phyloP scores from a whole-genome alignment of 164 flowering plant genomes.

The Litsea cubeba region DNA sequence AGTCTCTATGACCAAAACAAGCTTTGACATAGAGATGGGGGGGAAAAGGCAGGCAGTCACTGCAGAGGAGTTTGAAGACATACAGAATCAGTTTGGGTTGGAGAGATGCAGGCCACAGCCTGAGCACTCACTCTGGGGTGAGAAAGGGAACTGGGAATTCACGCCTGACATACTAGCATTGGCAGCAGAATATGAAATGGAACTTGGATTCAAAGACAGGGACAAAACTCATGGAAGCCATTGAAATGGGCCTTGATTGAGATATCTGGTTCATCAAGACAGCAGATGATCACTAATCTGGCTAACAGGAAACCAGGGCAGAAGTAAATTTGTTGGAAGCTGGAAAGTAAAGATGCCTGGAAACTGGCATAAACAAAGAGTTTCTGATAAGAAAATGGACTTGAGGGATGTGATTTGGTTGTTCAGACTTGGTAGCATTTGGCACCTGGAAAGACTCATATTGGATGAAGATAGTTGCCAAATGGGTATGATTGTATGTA shows the following conservation, averaged over 20 bases:
- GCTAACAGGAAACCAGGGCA: not conserved
- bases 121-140: slow-evolving; percentile 29
- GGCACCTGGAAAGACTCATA: not conserved
- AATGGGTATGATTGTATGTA: not conserved
- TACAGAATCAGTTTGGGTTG: slow-evolving; percentile 35
- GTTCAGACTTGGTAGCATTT: not conserved
- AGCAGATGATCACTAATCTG: not conserved
- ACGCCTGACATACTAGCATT: slow-evolving; percentile 35
- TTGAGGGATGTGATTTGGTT: no score
- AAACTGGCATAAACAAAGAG: not conserved
- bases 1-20: slow-evolving; percentile 30
- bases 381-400: not conserved
- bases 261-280: not conserved
- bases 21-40: slow-evolving; percentile 51
- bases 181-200: slow-evolving; percentile 28
- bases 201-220: slow-evolving; percentile 17
- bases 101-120: slow-evolving; percentile 38
- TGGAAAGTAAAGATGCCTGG: not conserved
- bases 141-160: slow-evolving; percentile 44
- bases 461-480: not conserved
- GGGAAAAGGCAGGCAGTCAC: slow-evolving; percentile 45
- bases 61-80: slow-evolving; percentile 51
- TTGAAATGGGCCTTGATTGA: slow-evolving; percentile 1
- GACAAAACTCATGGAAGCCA: slow-evolving; percentile 22
- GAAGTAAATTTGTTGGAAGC: not conserved